Percentiles rank a stretch among this genome's conserved stretches.
Evolutionary conservation across 2,329 filamentous ascomycete genomes (phyloP).

Genomic region (Ophiostoma piceae): DNA sequence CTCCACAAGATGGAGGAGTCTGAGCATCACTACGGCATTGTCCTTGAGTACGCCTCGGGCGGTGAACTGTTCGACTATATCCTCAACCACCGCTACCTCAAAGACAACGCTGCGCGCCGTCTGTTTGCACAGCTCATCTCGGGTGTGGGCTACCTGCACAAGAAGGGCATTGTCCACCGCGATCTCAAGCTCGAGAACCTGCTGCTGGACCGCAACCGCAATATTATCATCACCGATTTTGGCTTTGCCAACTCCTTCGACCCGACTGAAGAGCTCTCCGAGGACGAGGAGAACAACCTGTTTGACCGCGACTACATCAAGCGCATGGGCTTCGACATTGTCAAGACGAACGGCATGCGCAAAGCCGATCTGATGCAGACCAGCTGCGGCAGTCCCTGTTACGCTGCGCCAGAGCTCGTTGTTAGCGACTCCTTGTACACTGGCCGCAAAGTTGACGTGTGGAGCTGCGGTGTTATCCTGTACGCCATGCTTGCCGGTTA

Average conservation of each 20-base stretch:
- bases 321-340: constrained; percentile 73
- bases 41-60: constrained; percentile 95
- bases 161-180: constrained; percentile 96
- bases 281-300: constrained; percentile 85
- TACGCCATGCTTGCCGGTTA: constrained; percentile 99
- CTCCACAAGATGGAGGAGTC: constrained; percentile 99
- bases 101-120: constrained; percentile 83
- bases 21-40: constrained; percentile 93
- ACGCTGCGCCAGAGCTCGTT: constrained; percentile 92
- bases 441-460: constrained; percentile 95
- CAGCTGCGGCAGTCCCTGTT: constrained; percentile 95
- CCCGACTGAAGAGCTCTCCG: constrained; percentile 75
- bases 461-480: constrained; percentile 98
- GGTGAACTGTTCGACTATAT: constrained; percentile 99
- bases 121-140: constrained; percentile 94
- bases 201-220: constrained; percentile 88
- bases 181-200: constrained; percentile 96
- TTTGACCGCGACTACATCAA: constrained; percentile 85
- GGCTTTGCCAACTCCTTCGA: constrained; percentile 98
- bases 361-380: constrained; percentile 98
- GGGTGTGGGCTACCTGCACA: constrained; percentile 94
- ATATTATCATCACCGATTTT: constrained; percentile 99
- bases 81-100: constrained; percentile 90
- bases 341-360: constrained; percentile 67
- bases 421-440: constrained; percentile 97